These are phyloP conservation scores for Fusarium sp. DNA, from an alignment of 2,329 filamentous ascomycete species.

Conservation along the genomic window DNA sequence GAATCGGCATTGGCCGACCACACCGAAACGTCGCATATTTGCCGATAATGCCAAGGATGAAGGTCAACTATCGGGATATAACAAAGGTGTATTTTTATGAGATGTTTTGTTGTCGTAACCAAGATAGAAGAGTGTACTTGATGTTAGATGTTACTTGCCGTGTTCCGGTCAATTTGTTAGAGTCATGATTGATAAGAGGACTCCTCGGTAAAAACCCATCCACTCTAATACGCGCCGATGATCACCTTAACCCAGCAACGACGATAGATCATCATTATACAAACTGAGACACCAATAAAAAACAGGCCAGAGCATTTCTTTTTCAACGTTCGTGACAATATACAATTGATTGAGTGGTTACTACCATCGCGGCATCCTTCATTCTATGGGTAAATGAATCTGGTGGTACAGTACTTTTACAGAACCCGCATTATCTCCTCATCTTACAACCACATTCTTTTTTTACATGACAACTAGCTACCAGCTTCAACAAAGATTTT, in stretches of 20 bases:
- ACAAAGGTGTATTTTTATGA: neutral
- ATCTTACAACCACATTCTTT: conserved; percentile 39
- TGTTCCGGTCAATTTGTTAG: conserved; percentile 15
- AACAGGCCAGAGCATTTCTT: neutral
- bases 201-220: conserved; percentile 47
- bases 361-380: conserved; percentile 36
- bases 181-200: conserved; percentile 43
- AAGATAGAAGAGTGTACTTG: neutral
- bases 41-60: neutral
- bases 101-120: neutral
- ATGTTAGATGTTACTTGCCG: conserved; percentile 6
- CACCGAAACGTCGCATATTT: conserved; percentile 48
- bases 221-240: conserved; percentile 38
- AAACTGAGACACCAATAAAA: neutral
- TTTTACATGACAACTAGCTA: conserved; percentile 12
- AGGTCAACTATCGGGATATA: neutral
- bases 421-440: conserved; percentile 37
- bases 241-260: conserved; percentile 31
- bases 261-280: neutral
- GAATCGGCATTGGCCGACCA: conserved; percentile 48
- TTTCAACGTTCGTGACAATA: conserved; percentile 13
- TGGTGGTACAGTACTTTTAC: conserved; percentile 51
- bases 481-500: conserved; percentile 5
- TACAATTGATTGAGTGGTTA: conserved; percentile 53
- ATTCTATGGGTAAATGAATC: conserved; percentile 44